Evolutionary conservation across 345 rosid genomes (phyloP).

Genomic region (Eucalyptus cloeziana): DNA sequence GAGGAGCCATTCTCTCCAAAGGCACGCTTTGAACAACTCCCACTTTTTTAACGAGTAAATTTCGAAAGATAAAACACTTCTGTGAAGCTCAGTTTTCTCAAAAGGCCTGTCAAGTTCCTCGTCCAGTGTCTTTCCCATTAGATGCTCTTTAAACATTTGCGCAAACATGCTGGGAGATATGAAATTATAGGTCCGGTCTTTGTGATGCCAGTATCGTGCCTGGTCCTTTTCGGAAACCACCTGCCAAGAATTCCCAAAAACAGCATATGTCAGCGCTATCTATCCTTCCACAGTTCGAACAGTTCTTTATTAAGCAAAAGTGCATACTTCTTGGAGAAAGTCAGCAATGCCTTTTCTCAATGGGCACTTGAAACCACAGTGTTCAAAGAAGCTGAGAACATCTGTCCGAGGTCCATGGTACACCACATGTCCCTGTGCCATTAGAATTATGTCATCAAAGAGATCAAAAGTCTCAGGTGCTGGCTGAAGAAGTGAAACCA

Average conservation of each 20-base stretch:
- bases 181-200: slow-evolving; percentile 19
- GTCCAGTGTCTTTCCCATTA: slow-evolving; percentile 15
- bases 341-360: slow-evolving; percentile 60
- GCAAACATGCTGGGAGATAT: slow-evolving; percentile 32
- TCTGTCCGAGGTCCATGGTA: slow-evolving; percentile 51
- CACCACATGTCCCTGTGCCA: slow-evolving; percentile 60
- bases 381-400: slow-evolving; percentile 47
- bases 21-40: slow-evolving; percentile 56
- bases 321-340: slow-evolving; percentile 57
- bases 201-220: slow-evolving; percentile 38
- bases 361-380: slow-evolving; percentile 65
- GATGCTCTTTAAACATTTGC: slow-evolving; percentile 18
- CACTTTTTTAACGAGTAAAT: slow-evolving; percentile 27
- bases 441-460: slow-evolving; percentile 53
- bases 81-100: slow-evolving; percentile 11
- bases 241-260: background rate
- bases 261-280: background rate
- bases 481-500: slow-evolving; percentile 70
- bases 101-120: slow-evolving; percentile 31
- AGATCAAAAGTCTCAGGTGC: slow-evolving; percentile 72
- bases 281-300: background rate
- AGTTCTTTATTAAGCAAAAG: background rate
- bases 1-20: slow-evolving; percentile 50
- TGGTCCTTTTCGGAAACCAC: slow-evolving; percentile 63
- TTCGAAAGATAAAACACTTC: slow-evolving; percentile 29